These are phyloP conservation scores for Ciborinia camelliae DNA, from an alignment of 2,329 filamentous ascomycete species.

Conservation along the genomic window DNA sequence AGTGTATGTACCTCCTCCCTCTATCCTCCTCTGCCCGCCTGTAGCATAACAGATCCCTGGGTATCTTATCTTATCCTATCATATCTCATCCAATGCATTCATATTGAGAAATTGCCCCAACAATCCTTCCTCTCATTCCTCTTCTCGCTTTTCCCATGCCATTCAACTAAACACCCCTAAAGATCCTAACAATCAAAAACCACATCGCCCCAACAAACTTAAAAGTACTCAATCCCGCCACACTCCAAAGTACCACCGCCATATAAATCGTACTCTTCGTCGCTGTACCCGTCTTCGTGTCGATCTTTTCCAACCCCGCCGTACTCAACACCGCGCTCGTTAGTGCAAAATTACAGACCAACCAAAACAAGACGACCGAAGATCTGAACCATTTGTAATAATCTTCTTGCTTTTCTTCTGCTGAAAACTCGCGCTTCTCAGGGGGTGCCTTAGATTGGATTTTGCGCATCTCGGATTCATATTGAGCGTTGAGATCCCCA, in stretches of 20 bases:
- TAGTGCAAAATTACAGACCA: conserved; percentile 91
- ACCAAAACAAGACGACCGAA: conserved; percentile 89
- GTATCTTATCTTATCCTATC: conserved; percentile 13
- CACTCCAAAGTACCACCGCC: conserved; percentile 39
- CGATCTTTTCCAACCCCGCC: conserved; percentile 74
- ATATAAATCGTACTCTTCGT: conserved; percentile 37
- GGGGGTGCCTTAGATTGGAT: conserved; percentile 73
- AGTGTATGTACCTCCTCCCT: not conserved
- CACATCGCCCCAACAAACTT: conserved; percentile 39
- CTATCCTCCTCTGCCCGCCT: not conserved
- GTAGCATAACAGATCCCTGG: not conserved
- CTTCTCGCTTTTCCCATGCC: not conserved
- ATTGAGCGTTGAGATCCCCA: conserved; percentile 90
- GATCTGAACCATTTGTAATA: conserved; percentile 97
- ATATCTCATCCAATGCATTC: conserved; percentile 7
- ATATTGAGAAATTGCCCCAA: not conserved
- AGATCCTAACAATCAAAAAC: conserved; percentile 80
- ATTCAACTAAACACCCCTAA: conserved; percentile 61
- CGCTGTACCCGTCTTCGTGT: conserved; percentile 66
- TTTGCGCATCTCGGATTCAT: conserved; percentile 75
- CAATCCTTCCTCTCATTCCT: not conserved
- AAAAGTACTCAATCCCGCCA: conserved; percentile 37
- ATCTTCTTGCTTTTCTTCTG: conserved; percentile 83
- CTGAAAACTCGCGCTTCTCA: conserved; percentile 59
- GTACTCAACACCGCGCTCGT: conserved; percentile 82